Base-by-base conservation (phyloP, 192 early-diverging fungal species). In the Diversispora epigaea region DNA sequence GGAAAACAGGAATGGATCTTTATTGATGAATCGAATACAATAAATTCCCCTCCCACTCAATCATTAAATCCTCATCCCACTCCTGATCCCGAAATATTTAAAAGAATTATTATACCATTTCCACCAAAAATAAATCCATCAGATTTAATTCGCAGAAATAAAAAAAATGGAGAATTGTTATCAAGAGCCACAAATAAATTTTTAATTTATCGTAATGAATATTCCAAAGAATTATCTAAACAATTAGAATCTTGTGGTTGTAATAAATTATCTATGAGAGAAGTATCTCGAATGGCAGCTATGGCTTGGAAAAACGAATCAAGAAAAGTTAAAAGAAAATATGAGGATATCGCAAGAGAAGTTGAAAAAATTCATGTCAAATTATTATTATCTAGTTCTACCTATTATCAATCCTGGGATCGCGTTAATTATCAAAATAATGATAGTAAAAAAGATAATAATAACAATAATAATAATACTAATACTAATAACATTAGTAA, bases 181-280 rank as follows among this genome's bases (percentile, higher is more conserved):
- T 43, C 70, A 44, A 55, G 70, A 58, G 52, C 54, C 3, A 72
- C 70, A 40, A 72, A 72, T n/a, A 72, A 72, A 44, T 72, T 72
- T 43, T 72, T 72, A 19, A 72, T 72, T 14, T 72, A 72, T 72
- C 70, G 70, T 11, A 72, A 58, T 72, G 54, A 72, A 72, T 72
- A 72, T 11, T 52, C 70, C 0, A 72, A 72, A 72, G 70, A 55
- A 56, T 57, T 72, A 43, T n/a, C 56, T 58, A 40, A 19, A 19
- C 50, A 43, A 22, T 52, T 52, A 3, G 56, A 44, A 21, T 32
- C 25, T 32, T 32, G 25, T 32, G 25, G 25, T 32, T 32, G 25
- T 32, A 32, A 32, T 32, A 57, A 43, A 17, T 15, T 72, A 0
- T 72, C 70, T 4, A 72, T 72, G 70, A 55, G 70, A n/a, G 46